A percentile compares a stretch with the other conserved stretches of the same genome.
These are phyloP conservation scores for Lepidium africanum DNA, from an alignment of 345 rosid species.

Conservation along the genomic window DNA sequence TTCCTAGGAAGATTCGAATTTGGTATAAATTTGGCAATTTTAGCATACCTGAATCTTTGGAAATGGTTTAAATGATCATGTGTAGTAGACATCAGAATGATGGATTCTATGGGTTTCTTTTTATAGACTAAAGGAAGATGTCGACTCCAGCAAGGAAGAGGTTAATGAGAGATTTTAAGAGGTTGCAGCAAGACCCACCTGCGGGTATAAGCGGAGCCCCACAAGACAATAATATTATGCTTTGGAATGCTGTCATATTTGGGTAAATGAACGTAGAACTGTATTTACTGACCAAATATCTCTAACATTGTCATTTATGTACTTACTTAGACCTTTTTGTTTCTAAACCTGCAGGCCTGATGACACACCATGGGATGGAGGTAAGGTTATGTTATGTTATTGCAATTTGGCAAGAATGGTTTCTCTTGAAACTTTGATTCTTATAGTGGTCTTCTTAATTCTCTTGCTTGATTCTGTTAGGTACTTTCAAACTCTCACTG, in stretches of 20 bases:
- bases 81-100: background rate
- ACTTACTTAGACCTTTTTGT: background rate
- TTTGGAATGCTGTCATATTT: constrained; percentile 62
- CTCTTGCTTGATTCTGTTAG: constrained; percentile 23
- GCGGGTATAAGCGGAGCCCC: constrained; percentile 71
- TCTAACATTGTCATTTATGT: background rate
- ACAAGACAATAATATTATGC: constrained; percentile 54
- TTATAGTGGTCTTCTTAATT: background rate
- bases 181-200: constrained; percentile 68
- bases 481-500: constrained; percentile 58
- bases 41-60: background rate
- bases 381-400: constrained; percentile 14
- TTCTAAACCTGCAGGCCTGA: constrained; percentile 39
- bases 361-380: constrained; percentile 66
- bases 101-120: background rate
- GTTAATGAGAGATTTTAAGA: constrained; percentile 61
- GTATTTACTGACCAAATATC: background rate
- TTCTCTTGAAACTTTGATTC: background rate
- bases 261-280: constrained; percentile 33
- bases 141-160: constrained; percentile 74
- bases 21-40: background rate
- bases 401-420: background rate
- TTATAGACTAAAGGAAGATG: constrained; percentile 28
- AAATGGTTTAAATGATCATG: background rate
- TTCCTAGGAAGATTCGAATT: background rate